Percentiles rank a stretch among this genome's conserved stretches.
These are phyloP conservation scores for Phycomyces blakesleeanus DNA, from an alignment of 192 early-diverging fungal genomes.

Conservation along the genomic window DNA sequence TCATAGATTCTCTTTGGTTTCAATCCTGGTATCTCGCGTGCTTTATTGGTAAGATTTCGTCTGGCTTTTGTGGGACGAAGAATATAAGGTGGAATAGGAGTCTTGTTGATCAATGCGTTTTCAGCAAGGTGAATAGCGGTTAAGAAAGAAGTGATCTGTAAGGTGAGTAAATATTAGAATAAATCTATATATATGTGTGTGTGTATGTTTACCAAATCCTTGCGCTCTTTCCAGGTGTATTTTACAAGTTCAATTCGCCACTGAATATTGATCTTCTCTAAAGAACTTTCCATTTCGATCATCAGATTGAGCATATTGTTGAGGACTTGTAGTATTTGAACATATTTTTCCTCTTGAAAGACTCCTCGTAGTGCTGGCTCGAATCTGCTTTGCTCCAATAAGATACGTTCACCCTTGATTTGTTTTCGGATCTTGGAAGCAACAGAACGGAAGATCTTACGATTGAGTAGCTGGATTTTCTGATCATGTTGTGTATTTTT, in stretches of 20 bases:
- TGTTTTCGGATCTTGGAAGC: conserved; percentile 28
- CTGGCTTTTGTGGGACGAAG: conserved; percentile 28
- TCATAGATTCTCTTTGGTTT: conserved; percentile 13
- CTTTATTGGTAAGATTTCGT: conserved; percentile 19
- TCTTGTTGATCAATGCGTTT: conserved; percentile 31
- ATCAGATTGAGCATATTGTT: conserved; percentile 35
- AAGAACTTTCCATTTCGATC: conserved; percentile 28
- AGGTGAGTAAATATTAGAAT: not conserved
- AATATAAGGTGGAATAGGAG: conserved; percentile 35
- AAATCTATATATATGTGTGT: not conserved
- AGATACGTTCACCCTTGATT: conserved; percentile 25
- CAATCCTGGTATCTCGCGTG: conserved; percentile 14
- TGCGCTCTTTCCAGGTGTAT: conserved; percentile 30
- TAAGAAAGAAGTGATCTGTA: conserved; percentile 29
- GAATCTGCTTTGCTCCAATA: conserved; percentile 36
- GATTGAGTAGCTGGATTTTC: conserved; percentile 1
- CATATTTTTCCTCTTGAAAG: conserved; percentile 29
- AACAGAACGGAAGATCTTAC: conserved; percentile 28
- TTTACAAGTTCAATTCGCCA: conserved; percentile 26
- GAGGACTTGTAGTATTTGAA: conserved; percentile 25
- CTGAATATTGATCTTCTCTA: conserved; percentile 24
- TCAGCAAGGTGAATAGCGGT: conserved; percentile 32
- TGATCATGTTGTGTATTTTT: conserved; percentile 14
- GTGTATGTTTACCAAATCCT: conserved; percentile 18
- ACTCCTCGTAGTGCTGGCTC: conserved; percentile 36